Evolutionary conservation across 305 asterid genomes (phyloP).

Genomic region (Lippia alba): DNA sequence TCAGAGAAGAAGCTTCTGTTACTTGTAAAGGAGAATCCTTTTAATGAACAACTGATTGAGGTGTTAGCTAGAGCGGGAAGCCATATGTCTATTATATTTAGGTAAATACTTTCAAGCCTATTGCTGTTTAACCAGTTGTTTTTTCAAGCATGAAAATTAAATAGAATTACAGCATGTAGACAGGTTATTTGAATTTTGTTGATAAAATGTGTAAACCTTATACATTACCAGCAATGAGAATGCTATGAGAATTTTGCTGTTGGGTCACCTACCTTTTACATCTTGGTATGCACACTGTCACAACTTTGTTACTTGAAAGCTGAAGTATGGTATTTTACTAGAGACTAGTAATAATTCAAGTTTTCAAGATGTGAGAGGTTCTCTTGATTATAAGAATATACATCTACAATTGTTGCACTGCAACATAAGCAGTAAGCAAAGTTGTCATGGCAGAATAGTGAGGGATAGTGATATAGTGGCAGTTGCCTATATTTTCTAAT

Average conservation of each 20-base stretch:
- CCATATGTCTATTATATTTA: slow-evolving; percentile 54
- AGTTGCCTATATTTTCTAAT: background rate
- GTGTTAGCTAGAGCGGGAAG: slow-evolving; percentile 72
- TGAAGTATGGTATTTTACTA: background rate
- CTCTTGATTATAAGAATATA: slow-evolving; percentile 3
- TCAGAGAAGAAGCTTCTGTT: slow-evolving; percentile 63
- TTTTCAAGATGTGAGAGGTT: slow-evolving; percentile 9
- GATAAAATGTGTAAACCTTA: slow-evolving; percentile 5
- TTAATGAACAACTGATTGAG: slow-evolving; percentile 69
- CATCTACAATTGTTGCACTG: background rate
- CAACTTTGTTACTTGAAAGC: background rate
- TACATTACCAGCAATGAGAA: background rate
- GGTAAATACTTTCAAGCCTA: slow-evolving; percentile 50
- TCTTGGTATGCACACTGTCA: slow-evolving; percentile 1
- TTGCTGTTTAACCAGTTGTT: slow-evolving; percentile 30
- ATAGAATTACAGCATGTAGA: slow-evolving; percentile 19
- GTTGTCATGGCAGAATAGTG: too few species aligned
- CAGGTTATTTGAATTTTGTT: slow-evolving; percentile 16
- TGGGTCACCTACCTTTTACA: slow-evolving; percentile 19
- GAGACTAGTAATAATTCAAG: background rate
- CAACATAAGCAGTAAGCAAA: too few species aligned
- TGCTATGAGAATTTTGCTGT: background rate
- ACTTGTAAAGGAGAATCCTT: slow-evolving; percentile 60
- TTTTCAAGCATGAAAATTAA: slow-evolving; percentile 27
- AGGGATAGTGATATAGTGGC: too few species aligned